Evolutionary conservation across 768 basidiomycete genomes (phyloP), one percentile per base, ranked within the genome.

Genomic region (Boletellus ananas): DNA sequence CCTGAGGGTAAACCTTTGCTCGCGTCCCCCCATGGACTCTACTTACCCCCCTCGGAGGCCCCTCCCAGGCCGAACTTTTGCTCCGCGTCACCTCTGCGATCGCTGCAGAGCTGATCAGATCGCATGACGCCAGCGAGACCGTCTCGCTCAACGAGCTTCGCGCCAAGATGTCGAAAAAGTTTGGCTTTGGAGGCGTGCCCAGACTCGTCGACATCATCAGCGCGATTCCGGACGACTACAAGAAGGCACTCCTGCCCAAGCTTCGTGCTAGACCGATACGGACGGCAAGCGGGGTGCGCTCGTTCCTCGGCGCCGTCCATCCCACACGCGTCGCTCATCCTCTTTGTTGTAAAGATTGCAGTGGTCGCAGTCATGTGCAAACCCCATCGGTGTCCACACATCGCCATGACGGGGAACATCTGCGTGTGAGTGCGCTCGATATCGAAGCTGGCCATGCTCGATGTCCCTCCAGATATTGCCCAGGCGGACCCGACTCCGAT

Each of bases 361-460:
- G 95, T 98, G 20, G 96, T 99, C 13, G 96, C 96, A 9, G 95
- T 99, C n/a, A 99, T 99, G 96, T 95, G 94, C 75, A 99, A 98
- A 64, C 96, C 96, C 2, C 96, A 99, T 75, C 82, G 96, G 47
- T 99, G 96, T 75, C 96, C 96, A 4, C 96, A 99, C 72, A 98
- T 99, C 49, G 96, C 96, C 8, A 96, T 99, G 92, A 99, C 96
- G 0, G 96, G 96, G 25, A 99, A 99, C 62, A 98, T 99, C 49
- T 99, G 96, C 72, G 96, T 99, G 86, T 95, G 69, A 56, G 87
- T 73, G 21, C 33, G 23, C 8, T 35, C 1, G 34, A 20, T 36
- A 35, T 16, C 13, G 31, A 1, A 23, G 12, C 1, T 44, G 1
- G 41, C 3, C 53, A 54, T 42, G 37, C 51, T 55, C 54, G 40